Conservation (phyloP, 768 basidiomycete genomes). For the Suillus plorans region DNA sequence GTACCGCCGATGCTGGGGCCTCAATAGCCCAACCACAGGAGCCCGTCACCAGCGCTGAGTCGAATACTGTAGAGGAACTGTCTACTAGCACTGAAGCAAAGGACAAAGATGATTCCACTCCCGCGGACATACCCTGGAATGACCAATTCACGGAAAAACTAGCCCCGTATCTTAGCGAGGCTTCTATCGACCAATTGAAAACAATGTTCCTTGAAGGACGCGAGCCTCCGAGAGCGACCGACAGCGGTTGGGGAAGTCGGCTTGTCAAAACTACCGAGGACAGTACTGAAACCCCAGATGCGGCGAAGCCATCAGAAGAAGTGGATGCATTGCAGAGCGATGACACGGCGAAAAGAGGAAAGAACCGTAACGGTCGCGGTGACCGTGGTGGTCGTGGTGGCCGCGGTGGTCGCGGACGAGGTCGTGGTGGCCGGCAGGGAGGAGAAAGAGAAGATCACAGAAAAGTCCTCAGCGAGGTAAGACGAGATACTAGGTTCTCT, state of each 20-base stretch:
- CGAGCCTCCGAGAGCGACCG: conserved; percentile 70
- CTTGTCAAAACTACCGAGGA: conserved; percentile 33
- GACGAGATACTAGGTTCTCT: conserved; percentile 30
- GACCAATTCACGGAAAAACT: conserved; percentile 57
- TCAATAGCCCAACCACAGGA: background rate
- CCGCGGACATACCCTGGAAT: conserved; percentile 59
- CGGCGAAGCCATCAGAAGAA: conserved; percentile 6
- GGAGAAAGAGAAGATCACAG: conserved; percentile 61
- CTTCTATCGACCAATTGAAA: conserved; percentile 62
- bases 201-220: conserved; percentile 79
- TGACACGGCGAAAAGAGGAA: conserved; percentile 36
- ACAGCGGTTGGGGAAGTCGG: conserved; percentile 72
- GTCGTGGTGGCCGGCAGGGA: conserved; percentile 42
- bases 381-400: conserved; percentile 40
- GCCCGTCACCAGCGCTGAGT: background rate
- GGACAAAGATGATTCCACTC: conserved; percentile 13
- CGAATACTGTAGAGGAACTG: conserved; percentile 6
- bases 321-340: conserved; percentile 20
- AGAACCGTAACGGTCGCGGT: conserved; percentile 32
- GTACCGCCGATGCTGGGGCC: conserved; percentile 13
- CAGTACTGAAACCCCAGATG: conserved; percentile 17
- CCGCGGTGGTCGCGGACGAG: conserved; percentile 46
- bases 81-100: conserved; percentile 11
- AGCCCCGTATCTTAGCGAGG: conserved; percentile 60
- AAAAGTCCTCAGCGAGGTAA: conserved; percentile 78